Percentiles rank a stretch among this genome's conserved stretches.
These are phyloP conservation scores for Pittosporum tobira DNA, from an alignment of 129 eudicot species.

Conservation along the genomic window DNA sequence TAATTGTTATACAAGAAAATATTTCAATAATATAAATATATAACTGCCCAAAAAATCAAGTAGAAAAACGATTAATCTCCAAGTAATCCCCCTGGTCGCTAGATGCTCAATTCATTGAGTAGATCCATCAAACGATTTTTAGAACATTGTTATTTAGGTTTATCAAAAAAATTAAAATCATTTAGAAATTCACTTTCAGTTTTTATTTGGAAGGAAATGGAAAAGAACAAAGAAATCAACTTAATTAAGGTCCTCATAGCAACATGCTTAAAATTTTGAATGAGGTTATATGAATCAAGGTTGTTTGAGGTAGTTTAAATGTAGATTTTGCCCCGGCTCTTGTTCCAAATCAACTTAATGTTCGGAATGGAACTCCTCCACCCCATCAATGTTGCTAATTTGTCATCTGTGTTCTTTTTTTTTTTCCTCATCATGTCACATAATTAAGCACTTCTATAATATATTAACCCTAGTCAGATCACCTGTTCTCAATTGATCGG, in stretches of 20 bases:
- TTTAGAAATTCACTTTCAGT: background rate
- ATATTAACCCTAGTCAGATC: background rate
- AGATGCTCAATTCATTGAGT: too few species aligned
- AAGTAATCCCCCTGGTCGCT: too few species aligned
- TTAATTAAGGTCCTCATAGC: too few species aligned
- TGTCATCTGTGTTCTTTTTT: too few species aligned
- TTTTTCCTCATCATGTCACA: too few species aligned
- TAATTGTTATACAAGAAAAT: too few species aligned
- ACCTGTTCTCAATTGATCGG: background rate
- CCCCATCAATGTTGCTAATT: background rate
- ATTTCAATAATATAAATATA: too few species aligned
- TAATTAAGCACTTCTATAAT: too few species aligned
- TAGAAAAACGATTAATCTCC: too few species aligned
- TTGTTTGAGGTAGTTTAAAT: constrained; percentile 77
- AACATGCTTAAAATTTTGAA: background rate
- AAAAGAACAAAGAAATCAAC: too few species aligned
- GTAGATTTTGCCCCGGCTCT: constrained; percentile 88
- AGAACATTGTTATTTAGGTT: background rate
- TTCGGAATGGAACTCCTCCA: constrained; percentile 78
- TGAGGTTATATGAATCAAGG: constrained; percentile 35
- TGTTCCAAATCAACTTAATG: constrained; percentile 90
- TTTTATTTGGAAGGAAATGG: background rate
- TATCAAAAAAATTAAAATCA: background rate
- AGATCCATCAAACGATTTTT: too few species aligned
- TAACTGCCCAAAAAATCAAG: too few species aligned